Evolutionary conservation across 2,329 filamentous ascomycete species (phyloP).

Genomic region (Venturia pyrina): DNA sequence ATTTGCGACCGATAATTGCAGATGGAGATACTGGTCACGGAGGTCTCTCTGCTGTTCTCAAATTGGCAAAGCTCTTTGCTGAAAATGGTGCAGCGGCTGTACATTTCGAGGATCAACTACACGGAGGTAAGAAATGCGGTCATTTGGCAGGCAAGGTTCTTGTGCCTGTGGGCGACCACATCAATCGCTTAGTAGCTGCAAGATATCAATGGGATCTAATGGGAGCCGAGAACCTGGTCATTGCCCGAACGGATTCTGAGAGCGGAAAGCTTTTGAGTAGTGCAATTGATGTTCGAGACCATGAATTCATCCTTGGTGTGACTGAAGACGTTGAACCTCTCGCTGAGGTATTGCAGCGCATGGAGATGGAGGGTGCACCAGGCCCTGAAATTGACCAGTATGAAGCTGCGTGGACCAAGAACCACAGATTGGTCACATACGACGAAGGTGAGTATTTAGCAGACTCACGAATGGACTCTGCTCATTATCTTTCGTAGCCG

Average conservation of each 20-base stretch:
- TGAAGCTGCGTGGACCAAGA: conserved; percentile 82
- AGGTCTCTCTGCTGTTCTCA: conserved; percentile 83
- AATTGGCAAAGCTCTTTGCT: conserved; percentile 93
- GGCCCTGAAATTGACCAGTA: conserved; percentile 75
- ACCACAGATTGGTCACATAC: conserved; percentile 75
- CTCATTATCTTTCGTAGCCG: conserved; percentile 40
- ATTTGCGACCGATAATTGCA: conserved; percentile 87
- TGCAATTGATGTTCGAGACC: conserved; percentile 85
- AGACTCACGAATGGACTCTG: neutral
- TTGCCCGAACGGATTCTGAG: conserved; percentile 92
- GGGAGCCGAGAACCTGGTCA: conserved; percentile 89
- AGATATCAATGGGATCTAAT: conserved; percentile 98
- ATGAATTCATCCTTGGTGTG: conserved; percentile 91
- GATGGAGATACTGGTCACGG: conserved; percentile 95
- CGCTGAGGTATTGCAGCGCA: conserved; percentile 77
- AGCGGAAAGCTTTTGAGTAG: conserved; percentile 84
- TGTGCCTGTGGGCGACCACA: conserved; percentile 88
- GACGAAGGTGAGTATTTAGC: conserved; percentile 50
- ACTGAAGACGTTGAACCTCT: conserved; percentile 70
- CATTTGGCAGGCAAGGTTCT: conserved; percentile 94
- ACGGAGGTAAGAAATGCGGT: conserved; percentile 97
- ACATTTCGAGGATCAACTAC: conserved; percentile 95
- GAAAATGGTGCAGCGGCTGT: conserved; percentile 94
- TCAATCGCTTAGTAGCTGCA: conserved; percentile 84
- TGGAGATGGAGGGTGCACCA: conserved; percentile 72